phyloP scores from a whole-genome alignment of 192 early-diverging fungal species.

The Linnemannia elongata region DNA sequence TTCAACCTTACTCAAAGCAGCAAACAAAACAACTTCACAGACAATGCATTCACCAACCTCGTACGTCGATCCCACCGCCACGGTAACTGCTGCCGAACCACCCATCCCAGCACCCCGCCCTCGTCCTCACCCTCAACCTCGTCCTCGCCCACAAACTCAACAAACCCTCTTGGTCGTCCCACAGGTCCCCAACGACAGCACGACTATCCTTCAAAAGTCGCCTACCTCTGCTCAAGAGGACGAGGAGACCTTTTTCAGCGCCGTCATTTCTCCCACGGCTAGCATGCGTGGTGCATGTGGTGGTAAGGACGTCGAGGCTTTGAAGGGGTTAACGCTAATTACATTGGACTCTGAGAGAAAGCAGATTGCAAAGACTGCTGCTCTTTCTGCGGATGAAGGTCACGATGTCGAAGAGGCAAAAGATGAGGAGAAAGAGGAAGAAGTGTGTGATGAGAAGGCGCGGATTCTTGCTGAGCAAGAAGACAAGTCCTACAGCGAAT shows the following conservation, averaged over 20 bases:
- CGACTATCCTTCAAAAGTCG: constrained; percentile 20
- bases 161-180: background rate
- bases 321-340: background rate
- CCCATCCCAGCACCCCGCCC: background rate
- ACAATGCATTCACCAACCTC: background rate
- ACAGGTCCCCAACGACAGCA: constrained; percentile 14
- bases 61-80: background rate
- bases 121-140: background rate
- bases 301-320: background rate
- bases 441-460: background rate
- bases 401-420: background rate
- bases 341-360: background rate
- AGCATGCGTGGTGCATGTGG: background rate
- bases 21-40: background rate
- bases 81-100: background rate
- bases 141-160: background rate
- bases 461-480: background rate
- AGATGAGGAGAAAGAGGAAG: background rate
- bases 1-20: too few relatives aligned
- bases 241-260: constrained; percentile 10
- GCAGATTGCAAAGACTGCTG: background rate
- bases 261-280: constrained; percentile 14
- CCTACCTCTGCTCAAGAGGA: constrained; percentile 18
- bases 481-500: background rate
- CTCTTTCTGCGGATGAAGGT: background rate